These are phyloP conservation scores for Seminavis robusta DNA, from an alignment of 108 stramenopile species.

Conservation along the genomic window DNA sequence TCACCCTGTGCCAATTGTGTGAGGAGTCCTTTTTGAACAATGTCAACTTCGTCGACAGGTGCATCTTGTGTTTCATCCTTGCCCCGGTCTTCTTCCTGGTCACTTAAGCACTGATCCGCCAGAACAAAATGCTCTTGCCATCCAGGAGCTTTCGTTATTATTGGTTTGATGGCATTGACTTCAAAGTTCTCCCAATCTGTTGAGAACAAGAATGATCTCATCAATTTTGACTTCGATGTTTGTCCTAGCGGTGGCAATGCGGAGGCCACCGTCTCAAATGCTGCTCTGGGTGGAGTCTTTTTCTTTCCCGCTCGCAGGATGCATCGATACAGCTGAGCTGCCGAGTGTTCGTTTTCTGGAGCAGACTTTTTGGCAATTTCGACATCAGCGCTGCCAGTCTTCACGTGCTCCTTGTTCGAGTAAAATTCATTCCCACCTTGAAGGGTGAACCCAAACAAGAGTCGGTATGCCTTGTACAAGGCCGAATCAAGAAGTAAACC, in stretches of 20 bases:
- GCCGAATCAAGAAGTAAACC: conserved; percentile 56
- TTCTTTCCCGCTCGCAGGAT: conserved; percentile 59
- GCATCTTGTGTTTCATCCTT: conserved; percentile 24
- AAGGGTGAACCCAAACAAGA: conserved; percentile 64
- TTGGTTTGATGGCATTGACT: not conserved
- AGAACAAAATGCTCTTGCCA: not conserved
- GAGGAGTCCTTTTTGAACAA: conserved; percentile 47
- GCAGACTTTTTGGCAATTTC: conserved; percentile 67
- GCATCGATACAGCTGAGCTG: conserved; percentile 85
- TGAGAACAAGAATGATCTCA: conserved; percentile 56
- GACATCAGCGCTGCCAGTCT: conserved; percentile 19
- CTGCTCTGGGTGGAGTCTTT: conserved; percentile 59
- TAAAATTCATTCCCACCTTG: conserved; percentile 1
- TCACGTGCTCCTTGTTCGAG: no score
- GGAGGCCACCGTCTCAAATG: conserved; percentile 53
- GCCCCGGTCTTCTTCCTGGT: conserved; percentile 15
- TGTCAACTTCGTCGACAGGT: conserved; percentile 22
- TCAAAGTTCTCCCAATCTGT: conserved; percentile 18
- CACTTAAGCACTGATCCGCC: not conserved
- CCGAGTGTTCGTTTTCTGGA: no score
- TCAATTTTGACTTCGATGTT: conserved; percentile 36
- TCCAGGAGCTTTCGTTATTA: not conserved
- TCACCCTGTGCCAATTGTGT: conserved; percentile 57
- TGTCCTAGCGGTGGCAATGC: conserved; percentile 54
- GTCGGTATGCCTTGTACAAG: conserved; percentile 57